These are phyloP conservation scores for Eimeria brunetti DNA, from an alignment of 169 alveolate genomes.

Conservation along the genomic window DNA sequence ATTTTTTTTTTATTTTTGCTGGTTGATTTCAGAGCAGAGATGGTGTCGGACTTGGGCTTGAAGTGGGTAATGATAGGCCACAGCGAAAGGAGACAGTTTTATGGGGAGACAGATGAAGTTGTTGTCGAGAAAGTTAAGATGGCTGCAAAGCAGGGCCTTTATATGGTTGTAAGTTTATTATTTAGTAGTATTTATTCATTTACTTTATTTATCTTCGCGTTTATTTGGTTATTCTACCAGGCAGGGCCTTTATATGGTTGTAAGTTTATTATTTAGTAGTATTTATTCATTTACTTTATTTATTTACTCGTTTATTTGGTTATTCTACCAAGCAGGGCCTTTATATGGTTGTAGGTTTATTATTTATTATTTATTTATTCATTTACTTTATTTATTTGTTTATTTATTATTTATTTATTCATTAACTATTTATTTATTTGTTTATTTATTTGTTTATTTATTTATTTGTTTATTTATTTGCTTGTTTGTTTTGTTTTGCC, in stretches of 20 bases:
- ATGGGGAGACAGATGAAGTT: constrained; percentile 96
- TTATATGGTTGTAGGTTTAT: constrained; percentile 1
- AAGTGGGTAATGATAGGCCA: constrained; percentile 98
- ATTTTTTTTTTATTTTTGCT: too few relatives aligned
- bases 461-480: too few relatives aligned
- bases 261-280: neutral
- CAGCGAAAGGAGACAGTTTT: constrained; percentile 97
- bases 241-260: constrained; percentile 21
- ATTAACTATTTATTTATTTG: neutral
- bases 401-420: too few relatives aligned
- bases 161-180: constrained; percentile 4
- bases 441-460: neutral
- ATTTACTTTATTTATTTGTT: too few relatives aligned
- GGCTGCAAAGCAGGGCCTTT: constrained; percentile 83
- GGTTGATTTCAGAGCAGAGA: constrained; percentile 94
- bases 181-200: too few relatives aligned
- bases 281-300: too few relatives aligned
- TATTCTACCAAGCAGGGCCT: constrained; percentile 81
- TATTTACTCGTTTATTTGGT: too few relatives aligned
- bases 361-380: too few relatives aligned
- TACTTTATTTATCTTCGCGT: too few relatives aligned
- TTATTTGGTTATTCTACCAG: too few relatives aligned
- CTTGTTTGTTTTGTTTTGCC: neutral
- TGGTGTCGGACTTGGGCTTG: constrained; percentile 94
- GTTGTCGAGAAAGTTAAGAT: constrained; percentile 96